Evolutionary conservation across 257 asterid genomes (phyloP).

Genomic region (Nicotiana undulata): DNA sequence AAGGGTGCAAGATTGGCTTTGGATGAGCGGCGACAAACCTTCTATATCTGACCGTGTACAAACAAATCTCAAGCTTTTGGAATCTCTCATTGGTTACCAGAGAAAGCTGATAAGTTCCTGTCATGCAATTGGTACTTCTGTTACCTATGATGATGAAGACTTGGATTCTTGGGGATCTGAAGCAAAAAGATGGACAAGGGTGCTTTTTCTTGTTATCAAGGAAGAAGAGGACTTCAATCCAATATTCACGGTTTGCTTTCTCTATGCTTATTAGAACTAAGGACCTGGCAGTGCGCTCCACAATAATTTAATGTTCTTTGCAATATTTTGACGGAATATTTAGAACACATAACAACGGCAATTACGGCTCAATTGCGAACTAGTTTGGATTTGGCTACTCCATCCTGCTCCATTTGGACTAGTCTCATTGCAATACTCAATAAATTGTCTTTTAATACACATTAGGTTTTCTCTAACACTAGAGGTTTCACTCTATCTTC

Average conservation of each 20-base stretch:
- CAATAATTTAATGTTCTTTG: not conserved
- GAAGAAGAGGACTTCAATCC: conserved; percentile 40
- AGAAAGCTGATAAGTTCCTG: conserved; percentile 33
- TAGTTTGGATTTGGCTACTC: not conserved
- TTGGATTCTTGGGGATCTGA: conserved; percentile 72
- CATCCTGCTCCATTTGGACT: not conserved
- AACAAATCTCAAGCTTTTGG: conserved; percentile 36
- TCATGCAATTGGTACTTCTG: conserved; percentile 28
- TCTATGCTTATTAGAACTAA: not conserved
- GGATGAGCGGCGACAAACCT: conserved; percentile 11
- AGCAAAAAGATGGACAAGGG: conserved; percentile 84
- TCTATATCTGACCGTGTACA: conserved; percentile 8
- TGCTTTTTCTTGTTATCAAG: conserved; percentile 53
- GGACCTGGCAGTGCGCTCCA: not conserved
- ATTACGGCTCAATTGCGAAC: not conserved
- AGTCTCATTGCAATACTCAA: not conserved
- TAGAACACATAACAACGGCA: not conserved
- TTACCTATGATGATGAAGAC: conserved; percentile 73
- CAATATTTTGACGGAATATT: not conserved
- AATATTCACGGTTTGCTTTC: conserved; percentile 40
- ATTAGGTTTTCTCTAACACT: not conserved
- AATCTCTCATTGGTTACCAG: conserved; percentile 49
- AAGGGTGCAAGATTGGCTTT: conserved; percentile 61
- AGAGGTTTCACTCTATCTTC: not conserved
- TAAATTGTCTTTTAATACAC: not conserved